Percentiles rank a stretch among this genome's conserved stretches.
Conservation (phyloP, 2,329 filamentous ascomycete genomes). For the Claviceps quebecensis region DNA sequence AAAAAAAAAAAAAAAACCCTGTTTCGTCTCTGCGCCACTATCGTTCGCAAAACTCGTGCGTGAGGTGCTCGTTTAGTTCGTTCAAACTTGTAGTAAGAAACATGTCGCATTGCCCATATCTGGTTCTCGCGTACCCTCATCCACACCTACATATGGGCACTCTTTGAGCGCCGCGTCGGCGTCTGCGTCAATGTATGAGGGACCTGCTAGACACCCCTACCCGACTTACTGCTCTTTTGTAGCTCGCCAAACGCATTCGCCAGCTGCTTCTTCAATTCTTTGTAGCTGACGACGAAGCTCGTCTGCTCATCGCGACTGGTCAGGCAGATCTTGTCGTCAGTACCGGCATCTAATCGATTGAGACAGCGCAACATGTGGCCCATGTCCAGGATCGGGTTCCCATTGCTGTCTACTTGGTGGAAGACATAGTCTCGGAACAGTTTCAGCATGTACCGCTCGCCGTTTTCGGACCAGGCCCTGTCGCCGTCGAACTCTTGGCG, state of each 20-base stretch:
- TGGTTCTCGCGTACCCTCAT: neutral
- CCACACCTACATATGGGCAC: slow-evolving; percentile 4
- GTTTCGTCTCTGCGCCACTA: too few relatives aligned
- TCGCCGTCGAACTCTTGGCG: slow-evolving; percentile 73
- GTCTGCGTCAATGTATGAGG: neutral
- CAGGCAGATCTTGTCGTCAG: slow-evolving; percentile 72
- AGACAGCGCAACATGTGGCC: slow-evolving; percentile 77
- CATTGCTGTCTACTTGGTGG: slow-evolving; percentile 80
- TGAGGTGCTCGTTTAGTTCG: neutral
- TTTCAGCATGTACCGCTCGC: slow-evolving; percentile 83
- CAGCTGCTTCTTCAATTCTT: slow-evolving; percentile 63
- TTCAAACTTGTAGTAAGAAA: neutral
- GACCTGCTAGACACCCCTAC: slow-evolving; percentile 21
- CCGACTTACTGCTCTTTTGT: slow-evolving; percentile 30
- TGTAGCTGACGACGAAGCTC: slow-evolving; percentile 76
- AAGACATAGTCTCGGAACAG: slow-evolving; percentile 96
- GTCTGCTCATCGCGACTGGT: slow-evolving; percentile 85
- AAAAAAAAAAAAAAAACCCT: neutral
- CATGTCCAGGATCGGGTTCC: slow-evolving; percentile 70
- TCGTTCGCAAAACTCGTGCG: too few relatives aligned
- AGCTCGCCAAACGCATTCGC: slow-evolving; percentile 44
- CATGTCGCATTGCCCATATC: neutral
- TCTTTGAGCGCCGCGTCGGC: slow-evolving; percentile 3
- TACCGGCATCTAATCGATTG: slow-evolving; percentile 85
- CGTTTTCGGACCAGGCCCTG: slow-evolving; percentile 75